These are phyloP conservation scores for Apiospora saccharicola DNA, from an alignment of 2,329 filamentous ascomycete species.

Conservation along the genomic window DNA sequence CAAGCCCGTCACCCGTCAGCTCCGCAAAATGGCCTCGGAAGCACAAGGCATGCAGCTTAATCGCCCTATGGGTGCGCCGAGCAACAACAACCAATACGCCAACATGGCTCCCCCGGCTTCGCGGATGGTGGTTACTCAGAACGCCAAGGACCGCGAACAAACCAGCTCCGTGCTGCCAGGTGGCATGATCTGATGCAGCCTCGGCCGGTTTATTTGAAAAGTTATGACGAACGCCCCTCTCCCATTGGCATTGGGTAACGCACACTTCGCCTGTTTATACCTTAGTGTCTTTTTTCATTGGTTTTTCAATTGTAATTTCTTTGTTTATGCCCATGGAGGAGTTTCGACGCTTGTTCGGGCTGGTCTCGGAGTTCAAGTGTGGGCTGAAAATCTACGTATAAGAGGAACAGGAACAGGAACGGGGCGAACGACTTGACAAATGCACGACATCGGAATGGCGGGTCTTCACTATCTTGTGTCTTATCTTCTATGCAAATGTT, in stretches of 20 bases:
- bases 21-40: constrained; percentile 54
- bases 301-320: constrained; percentile 24
- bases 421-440: not conserved
- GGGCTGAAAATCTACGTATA: constrained; percentile 3
- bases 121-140: constrained; percentile 44
- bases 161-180: constrained; percentile 46
- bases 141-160: constrained; percentile 24
- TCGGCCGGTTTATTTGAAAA: not conserved
- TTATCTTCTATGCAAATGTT: not conserved
- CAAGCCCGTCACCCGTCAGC: constrained; percentile 46
- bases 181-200: constrained; percentile 52
- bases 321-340: not conserved
- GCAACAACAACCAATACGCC: constrained; percentile 34
- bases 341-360: constrained; percentile 24
- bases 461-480: not conserved
- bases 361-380: constrained; percentile 27
- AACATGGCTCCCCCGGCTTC: constrained; percentile 44
- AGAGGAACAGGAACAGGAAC: not conserved
- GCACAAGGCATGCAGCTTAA: constrained; percentile 33
- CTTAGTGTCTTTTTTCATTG: constrained; percentile 25
- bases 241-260: constrained; percentile 9
- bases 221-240: not conserved
- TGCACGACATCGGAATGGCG: not conserved
- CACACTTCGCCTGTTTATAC: constrained; percentile 15
- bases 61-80: constrained; percentile 27